Evolutionary conservation across 2,329 filamentous ascomycete species (phyloP), one percentile per base, ranked within the genome.

Genomic region (Aureobasidium sp.): DNA sequence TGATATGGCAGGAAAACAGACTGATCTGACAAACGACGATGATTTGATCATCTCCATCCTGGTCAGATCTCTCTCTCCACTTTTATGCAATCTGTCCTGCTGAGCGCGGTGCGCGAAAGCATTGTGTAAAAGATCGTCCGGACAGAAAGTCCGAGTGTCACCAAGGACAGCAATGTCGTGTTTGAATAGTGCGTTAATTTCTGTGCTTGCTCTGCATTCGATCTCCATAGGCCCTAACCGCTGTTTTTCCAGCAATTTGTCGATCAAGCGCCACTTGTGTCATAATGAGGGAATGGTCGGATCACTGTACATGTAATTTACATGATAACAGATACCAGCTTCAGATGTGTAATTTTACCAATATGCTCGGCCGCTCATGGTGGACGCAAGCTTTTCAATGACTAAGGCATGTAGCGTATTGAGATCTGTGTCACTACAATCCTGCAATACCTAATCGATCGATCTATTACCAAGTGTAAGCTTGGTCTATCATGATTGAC

Each of bases 61-160:
- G n/a, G n/a, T n/a, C n/a, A n/a, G n/a, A n/a, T n/a, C n/a, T n/a
- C n/a, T n/a, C n/a, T 44, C 24, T 15, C 26, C 47, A 50, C 47
- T 50, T 50, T 50, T 7, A 50, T 15, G 47, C 47, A 50, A 50
- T 50, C 26, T 15, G 12, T 50, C 47, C 47, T 50, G 47, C 47
- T 50, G 26, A 50, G 47, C 47, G 47, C 29, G 29, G 29, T 32
- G 29, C 29, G 47, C 47, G 47, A 32, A 50, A 50, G 47, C 47
- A 50, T 50, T 50, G 47, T 50, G 47, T 50, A 50, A 50, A 50
- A 50, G 47, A 32, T 50, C 47, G 47, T 50, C 47, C 47, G 26
- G 17, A 50, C 47, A 50, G 17, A 50, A 50, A 50, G 47, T 50
- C 47, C 20, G 47, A 50, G 26, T 50, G 26, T 10, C 47, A 50